Evolutionary conservation across 805 yeast genomes (phyloP).

Genomic region (Wickerhamiella cacticola): DNA sequence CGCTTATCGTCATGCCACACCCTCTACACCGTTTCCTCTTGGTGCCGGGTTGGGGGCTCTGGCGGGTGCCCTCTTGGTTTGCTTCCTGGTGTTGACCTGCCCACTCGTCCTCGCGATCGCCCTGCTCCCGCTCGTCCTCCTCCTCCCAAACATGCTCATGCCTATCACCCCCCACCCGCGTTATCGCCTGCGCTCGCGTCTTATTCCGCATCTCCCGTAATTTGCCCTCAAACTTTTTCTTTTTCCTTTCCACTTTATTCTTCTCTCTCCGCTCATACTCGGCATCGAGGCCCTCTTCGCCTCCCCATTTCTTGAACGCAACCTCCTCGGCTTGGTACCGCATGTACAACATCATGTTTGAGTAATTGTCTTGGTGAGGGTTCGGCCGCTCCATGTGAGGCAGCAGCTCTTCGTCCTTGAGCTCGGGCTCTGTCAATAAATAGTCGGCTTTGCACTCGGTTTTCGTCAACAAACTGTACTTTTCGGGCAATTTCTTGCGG

Average conservation of each 20-base stretch:
- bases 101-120: too few species aligned
- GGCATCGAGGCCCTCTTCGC: constrained; percentile 73
- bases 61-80: not conserved
- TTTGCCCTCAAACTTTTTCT: constrained; percentile 64
- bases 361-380: constrained; percentile 81
- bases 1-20: constrained; percentile 22
- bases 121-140: constrained; percentile 40
- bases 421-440: constrained; percentile 83
- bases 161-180: constrained; percentile 41
- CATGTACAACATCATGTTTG: constrained; percentile 83
- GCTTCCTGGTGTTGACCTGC: not conserved
- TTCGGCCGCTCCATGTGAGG: constrained; percentile 80
- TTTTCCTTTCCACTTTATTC: constrained; percentile 57
- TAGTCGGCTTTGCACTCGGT: constrained; percentile 93
- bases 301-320: constrained; percentile 92
- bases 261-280: constrained; percentile 84
- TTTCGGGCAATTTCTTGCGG: constrained; percentile 62
- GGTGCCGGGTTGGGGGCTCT: constrained; percentile 6
- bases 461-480: constrained; percentile 80
- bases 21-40: constrained; percentile 20
- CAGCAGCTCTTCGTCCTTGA: constrained; percentile 54
- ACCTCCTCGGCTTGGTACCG: constrained; percentile 87
- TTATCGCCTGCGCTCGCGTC: constrained; percentile 82
- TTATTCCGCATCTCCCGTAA: constrained; percentile 78
- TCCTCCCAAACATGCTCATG: constrained; percentile 68